Evolutionary conservation across 768 basidiomycete genomes (phyloP).

Genomic region (Grammothele lineata): DNA sequence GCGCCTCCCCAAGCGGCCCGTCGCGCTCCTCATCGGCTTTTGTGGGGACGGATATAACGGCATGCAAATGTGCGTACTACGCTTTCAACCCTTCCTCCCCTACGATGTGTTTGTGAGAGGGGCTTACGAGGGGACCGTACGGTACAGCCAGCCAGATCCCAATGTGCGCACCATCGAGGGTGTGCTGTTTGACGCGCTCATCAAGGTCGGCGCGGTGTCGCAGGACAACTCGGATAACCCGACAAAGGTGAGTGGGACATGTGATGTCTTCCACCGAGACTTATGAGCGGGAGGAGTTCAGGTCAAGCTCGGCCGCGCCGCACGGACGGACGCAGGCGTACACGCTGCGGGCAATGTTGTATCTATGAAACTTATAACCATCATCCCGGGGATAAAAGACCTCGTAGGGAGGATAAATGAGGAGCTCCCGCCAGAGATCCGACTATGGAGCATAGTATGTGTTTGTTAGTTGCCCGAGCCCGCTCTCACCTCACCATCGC

Average conservation of each 20-base stretch:
- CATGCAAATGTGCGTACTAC: slow-evolving; percentile 85
- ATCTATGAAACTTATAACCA: slow-evolving; percentile 83
- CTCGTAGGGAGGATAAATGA: slow-evolving; percentile 74
- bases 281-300: slow-evolving; percentile 24
- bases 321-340: slow-evolving; percentile 95
- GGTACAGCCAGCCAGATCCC: slow-evolving; percentile 56
- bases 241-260: slow-evolving; percentile 58
- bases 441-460: slow-evolving; percentile 87
- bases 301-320: slow-evolving; percentile 84
- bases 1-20: slow-evolving; percentile 78
- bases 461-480: too few species aligned
- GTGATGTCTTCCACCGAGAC: neutral
- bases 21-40: slow-evolving; percentile 83
- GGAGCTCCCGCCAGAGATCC: slow-evolving; percentile 85
- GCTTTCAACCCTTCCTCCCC: neutral
- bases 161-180: slow-evolving; percentile 80
- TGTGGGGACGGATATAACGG: slow-evolving; percentile 90
- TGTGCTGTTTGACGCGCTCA: slow-evolving; percentile 80
- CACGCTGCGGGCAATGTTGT: slow-evolving; percentile 96
- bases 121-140: too few species aligned
- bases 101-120: too few species aligned
- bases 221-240: slow-evolving; percentile 91
- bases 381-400: slow-evolving; percentile 66
- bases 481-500: neutral
- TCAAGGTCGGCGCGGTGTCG: slow-evolving; percentile 90